A percentile compares a stretch with the other conserved stretches of the same genome.
phyloP scores from a whole-genome alignment of 2,329 filamentous ascomycete species.

The Paracamarosporium sp. region DNA sequence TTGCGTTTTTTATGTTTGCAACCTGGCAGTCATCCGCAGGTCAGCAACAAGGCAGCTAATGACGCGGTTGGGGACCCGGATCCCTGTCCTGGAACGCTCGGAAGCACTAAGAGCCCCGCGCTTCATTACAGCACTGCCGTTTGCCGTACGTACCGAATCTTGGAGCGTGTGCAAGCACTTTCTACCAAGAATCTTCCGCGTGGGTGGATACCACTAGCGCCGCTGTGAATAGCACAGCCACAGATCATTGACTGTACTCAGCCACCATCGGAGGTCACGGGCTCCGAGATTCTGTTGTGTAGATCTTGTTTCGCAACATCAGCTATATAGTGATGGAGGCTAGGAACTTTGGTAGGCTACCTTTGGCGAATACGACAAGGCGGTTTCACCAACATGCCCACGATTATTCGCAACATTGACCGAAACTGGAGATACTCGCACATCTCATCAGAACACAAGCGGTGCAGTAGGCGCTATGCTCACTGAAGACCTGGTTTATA shows the following conservation, averaged over 20 bases:
- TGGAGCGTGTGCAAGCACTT: background rate
- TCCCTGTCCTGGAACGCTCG: slow-evolving; percentile 3
- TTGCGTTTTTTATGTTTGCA: slow-evolving; percentile 1
- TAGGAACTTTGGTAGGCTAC: too few species aligned
- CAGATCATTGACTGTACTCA: background rate
- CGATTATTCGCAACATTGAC: too few species aligned
- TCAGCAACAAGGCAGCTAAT: background rate
- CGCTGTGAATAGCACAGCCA: background rate
- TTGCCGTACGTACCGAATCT: background rate
- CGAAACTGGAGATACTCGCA: too few species aligned
- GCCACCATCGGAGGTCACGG: background rate
- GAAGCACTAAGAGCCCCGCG: background rate
- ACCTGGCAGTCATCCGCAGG: slow-evolving; percentile 8
- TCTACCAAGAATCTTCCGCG: background rate
- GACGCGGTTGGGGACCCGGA: background rate
- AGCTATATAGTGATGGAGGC: too few species aligned
- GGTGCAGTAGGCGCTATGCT: too few species aligned
- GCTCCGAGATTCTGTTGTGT: too few species aligned
- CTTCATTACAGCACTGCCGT: background rate
- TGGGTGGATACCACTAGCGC: background rate
- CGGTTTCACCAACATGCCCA: too few species aligned
- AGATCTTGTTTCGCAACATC: too few species aligned
- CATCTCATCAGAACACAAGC: too few species aligned
- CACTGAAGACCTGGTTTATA: too few species aligned
- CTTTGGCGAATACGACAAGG: too few species aligned